Base-by-base conservation (phyloP, 106 monocot species). In the Gastrodia elata region DNA sequence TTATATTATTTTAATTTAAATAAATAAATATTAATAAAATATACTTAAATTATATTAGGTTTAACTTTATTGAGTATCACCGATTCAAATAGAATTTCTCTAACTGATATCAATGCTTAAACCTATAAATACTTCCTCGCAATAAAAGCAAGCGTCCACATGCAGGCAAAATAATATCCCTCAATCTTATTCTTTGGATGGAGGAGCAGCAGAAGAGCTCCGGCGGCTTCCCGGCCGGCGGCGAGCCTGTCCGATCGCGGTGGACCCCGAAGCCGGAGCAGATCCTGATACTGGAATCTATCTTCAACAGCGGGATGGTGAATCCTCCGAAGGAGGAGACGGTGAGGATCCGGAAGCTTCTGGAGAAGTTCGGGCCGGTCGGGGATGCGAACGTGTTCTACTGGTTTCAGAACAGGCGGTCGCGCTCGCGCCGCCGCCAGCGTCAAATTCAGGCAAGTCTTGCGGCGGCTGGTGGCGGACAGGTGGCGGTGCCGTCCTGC, bases 391-490 rank as follows among this genome's bases (percentile, higher is more conserved):
- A 98, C 73, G 93, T 98, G 30, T 98, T 98, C 84, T 98, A 98
- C 88, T 98, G 97, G 97, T 98, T 98, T 78, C 97, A 98, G 80
- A 98, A 98, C 86, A 81, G 97, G 24, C 88, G 97, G 41, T 98
- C 97, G 8, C 67, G 97, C 49, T 98, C 93, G 0, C 82, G 97
- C 15, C 82, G 97, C 27, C 85, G 93, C 28, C 97, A 93, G 82
- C 77, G 93, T 16, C 97, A 91, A 88, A 80, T 93, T 57, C 93
- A 91, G 73, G 91, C 90, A 0, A 84, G 71, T 0, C 49, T 74
- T 5, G 78, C 79, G 18, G 73, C 81, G 0, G 24, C 26, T 22
- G 74, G 74, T n/a, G 8, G 28, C 0, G 68, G 26, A 40, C 3
- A 15, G 9, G 25, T 26, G 1, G 8, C 25, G 16, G 36, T 75